Evolutionary conservation across 495 filamentous ascomycete genomes (phyloP), one percentile per base, ranked within the genome.

Genomic region (Lasiosphaeria ovina): DNA sequence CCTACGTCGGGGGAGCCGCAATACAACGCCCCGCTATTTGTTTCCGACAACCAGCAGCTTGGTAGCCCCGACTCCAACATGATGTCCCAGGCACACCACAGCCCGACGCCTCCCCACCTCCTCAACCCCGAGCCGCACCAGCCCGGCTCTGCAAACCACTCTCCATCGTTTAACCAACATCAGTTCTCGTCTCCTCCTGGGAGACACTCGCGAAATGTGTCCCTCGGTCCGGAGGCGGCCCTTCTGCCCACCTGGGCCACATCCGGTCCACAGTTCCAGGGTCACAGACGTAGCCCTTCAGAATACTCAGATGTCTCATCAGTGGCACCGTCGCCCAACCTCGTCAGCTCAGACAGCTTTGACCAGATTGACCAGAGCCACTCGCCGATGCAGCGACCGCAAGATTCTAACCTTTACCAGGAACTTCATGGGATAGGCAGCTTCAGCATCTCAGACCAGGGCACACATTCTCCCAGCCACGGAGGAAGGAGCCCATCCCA

Each of bases 261-360:
- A 14, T 49, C 57, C 71, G 79, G 84, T 57, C 76, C 76, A 48
- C 85, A 87, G 65, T 97, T 95, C 66, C 85, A 88, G 57, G 76
- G 78, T 6, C 92, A 97, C 71, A 84, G 92, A 57, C 83, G 92
- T 68, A 84, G 88, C 40, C 90, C 93, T 1, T 97, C 93, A 6
- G 94, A 97, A 69, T 90, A 89, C 65, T 97, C 93, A 5, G 94
- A 97, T 65, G 79, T 78, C 11, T 93, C 90, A 14, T 95, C 92
- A 17, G 88, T 84, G 1, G 83, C 87, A 8, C 85, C 86, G 35
- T 97, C 93, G 17, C 94, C 94, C 50, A 90, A 85, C 67, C 69
- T 96, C 52, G 82, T 82, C 33, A 90, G 89, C 68, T 81, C 87
- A 55, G 94, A 97, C 55, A 85, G 77, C 62, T 92, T 93, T 68